Base-by-base conservation (phyloP, 2,329 filamentous ascomycete species). In the Fusarium sp. region DNA sequence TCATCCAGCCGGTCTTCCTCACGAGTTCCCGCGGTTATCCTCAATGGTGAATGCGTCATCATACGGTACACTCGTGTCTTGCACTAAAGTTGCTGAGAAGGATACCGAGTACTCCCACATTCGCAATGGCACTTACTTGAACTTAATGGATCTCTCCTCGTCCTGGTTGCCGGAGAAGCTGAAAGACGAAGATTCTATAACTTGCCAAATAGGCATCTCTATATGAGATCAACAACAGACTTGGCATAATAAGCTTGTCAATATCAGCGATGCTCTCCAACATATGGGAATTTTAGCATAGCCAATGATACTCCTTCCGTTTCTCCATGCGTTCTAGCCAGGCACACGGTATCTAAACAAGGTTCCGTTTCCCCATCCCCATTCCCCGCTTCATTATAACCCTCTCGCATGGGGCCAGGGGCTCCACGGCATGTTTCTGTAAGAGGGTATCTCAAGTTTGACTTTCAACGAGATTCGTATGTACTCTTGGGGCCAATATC, bases 21-120 rank as follows among this genome's bases (percentile, higher is more conserved):
- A 53, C 50, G 62, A 59, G 63, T 67, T 68, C 65, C 74, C 75
- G 72, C 65, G 75, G 75, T 59, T 76, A 76, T 73, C 65, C 58
- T 65, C 71, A 17, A 18, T 44, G 41, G 20, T 11, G 36, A 45
- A 35, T 17, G 47, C 47, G 36, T 33, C 36, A 59, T 35, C 36
- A 27, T 22, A 33, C 27, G 35, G 11, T 22, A 58, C 18, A 15
- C 31, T 36, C n/a, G 17, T 27, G 18, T 36, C 20, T 25, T 47
- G 35, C 41, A 20, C 12, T 17, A 38, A 25, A 31, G 39, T 25
- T 27, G n/a, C 29, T 22, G 14, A 20, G 18, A 33, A 11, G 31
- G 22, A 29, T 41, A 39, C 14, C 17, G 35, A 22, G 12, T 13
- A 12, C 12, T 52, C 18, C 18, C 14, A 41, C 36, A 55, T 33